These are phyloP conservation scores for Zymoseptoria ardabiliae DNA, from an alignment of 2,329 filamentous ascomycete genomes.

Conservation along the genomic window DNA sequence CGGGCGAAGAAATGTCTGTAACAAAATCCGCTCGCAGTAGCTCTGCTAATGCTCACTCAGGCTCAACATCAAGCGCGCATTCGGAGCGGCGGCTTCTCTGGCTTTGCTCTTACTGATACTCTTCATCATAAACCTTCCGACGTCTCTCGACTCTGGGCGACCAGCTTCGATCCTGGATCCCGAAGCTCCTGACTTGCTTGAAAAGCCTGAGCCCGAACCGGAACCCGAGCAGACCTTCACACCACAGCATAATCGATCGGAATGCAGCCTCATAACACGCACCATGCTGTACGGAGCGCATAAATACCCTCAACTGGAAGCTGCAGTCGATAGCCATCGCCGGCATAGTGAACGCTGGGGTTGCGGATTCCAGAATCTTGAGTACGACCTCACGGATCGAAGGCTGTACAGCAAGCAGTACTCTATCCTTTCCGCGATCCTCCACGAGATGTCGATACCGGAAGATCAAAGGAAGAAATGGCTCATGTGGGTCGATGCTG, in stretches of 20 bases:
- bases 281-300: slow-evolving; percentile 11
- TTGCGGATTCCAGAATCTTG: slow-evolving; percentile 4
- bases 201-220: not conserved
- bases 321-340: slow-evolving; percentile 4
- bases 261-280: slow-evolving; percentile 1
- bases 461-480: slow-evolving; percentile 21
- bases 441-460: slow-evolving; percentile 25
- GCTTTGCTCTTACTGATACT: not conserved
- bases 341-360: slow-evolving; percentile 6
- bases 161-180: too few species aligned
- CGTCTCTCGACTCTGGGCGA: not conserved
- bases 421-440: slow-evolving; percentile 12
- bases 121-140: not conserved
- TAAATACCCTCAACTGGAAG: slow-evolving; percentile 2
- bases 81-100: not conserved
- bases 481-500: slow-evolving; percentile 28
- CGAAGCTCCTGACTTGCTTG: not conserved
- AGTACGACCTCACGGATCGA: slow-evolving; percentile 6
- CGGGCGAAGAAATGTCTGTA: too few species aligned
- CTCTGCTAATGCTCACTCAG: too few species aligned
- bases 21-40: too few species aligned
- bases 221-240: not conserved
- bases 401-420: slow-evolving; percentile 13
- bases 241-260: not conserved
- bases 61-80: not conserved